phyloP scores from a whole-genome alignment of 176 grass and related monocot genomes.

The Echinochloa phyllopogon region DNA sequence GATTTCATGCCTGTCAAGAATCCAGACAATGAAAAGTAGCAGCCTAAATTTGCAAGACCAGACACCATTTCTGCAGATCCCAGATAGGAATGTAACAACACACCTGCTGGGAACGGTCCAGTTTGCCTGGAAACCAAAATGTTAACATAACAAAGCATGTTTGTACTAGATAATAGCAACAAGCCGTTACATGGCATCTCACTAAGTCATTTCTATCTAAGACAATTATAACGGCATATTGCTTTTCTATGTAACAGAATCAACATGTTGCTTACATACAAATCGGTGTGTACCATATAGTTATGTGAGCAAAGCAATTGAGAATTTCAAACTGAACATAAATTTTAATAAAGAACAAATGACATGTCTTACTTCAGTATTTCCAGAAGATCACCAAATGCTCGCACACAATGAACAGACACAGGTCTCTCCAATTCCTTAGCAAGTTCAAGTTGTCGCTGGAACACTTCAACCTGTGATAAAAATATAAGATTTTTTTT shows the following conservation, averaged over 20 bases:
- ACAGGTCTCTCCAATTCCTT: constrained; percentile 84
- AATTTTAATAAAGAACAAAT: not conserved
- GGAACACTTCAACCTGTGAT: constrained; percentile 76
- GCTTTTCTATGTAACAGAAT: not conserved
- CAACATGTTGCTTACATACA: not conserved
- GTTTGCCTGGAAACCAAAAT: constrained; percentile 53
- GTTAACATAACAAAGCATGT: constrained; percentile 8
- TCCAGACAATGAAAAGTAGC: constrained; percentile 89
- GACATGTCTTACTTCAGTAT: constrained; percentile 64
- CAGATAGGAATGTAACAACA: constrained; percentile 84
- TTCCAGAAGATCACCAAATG: constrained; percentile 84
- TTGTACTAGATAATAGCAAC: constrained; percentile 5
- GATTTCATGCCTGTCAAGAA: constrained; percentile 71
- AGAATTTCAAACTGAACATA: constrained; percentile 8
- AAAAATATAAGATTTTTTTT: constrained; percentile 32
- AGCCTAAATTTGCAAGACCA: constrained; percentile 73
- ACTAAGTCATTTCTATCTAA: constrained; percentile 4
- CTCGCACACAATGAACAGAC: constrained; percentile 86
- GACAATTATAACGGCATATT: not conserved
- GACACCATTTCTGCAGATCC: constrained; percentile 88
- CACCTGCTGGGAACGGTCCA: constrained; percentile 80
- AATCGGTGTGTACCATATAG: not conserved
- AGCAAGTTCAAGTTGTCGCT: constrained; percentile 76
- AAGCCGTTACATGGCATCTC: not conserved
- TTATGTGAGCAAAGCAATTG: not conserved